A percentile compares a stretch with the other conserved stretches of the same genome.
phyloP scores from a whole-genome alignment of 805 yeast species.

The Starmerella etchellsii region DNA sequence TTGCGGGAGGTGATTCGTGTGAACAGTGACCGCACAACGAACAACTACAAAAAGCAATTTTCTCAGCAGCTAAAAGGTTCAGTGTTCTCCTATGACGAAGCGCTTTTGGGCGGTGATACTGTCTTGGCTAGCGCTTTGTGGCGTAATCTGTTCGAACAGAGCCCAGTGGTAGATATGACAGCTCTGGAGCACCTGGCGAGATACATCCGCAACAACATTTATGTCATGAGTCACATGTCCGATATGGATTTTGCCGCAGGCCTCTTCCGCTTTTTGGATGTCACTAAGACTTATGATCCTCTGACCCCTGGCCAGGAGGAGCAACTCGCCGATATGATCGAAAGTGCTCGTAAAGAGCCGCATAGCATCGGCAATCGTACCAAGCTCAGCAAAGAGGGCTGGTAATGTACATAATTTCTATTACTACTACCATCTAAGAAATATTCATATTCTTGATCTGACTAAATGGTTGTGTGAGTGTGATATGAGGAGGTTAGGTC shows the following conservation, averaged over 20 bases:
- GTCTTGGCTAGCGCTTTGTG: slow-evolving; percentile 33
- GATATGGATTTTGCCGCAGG: slow-evolving; percentile 94
- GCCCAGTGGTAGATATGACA: slow-evolving; percentile 64
- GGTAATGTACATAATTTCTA: slow-evolving; percentile 15
- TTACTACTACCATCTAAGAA: too few species aligned
- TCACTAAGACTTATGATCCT: slow-evolving; percentile 63
- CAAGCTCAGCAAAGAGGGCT: slow-evolving; percentile 20
- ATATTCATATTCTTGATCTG: too few species aligned
- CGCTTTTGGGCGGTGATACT: slow-evolving; percentile 59
- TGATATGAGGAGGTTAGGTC: too few species aligned
- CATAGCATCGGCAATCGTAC: slow-evolving; percentile 17
- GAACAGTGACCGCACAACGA: slow-evolving; percentile 65
- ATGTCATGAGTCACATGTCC: slow-evolving; percentile 69
- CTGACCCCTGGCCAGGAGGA: slow-evolving; percentile 49
- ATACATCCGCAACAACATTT: slow-evolving; percentile 78
- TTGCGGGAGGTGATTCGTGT: slow-evolving; percentile 79
- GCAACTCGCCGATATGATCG: slow-evolving; percentile 20
- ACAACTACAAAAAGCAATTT: slow-evolving; percentile 77
- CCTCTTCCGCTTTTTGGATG: slow-evolving; percentile 69
- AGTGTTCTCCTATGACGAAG: slow-evolving; percentile 87
- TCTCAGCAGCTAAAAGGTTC: slow-evolving; percentile 82
- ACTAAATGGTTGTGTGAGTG: too few species aligned
- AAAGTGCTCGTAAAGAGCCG: slow-evolving; percentile 20
- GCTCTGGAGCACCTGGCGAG: slow-evolving; percentile 82
- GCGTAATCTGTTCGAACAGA: slow-evolving; percentile 83